These are phyloP conservation scores for Pleurotus tuber-regium DNA, from an alignment of 768 basidiomycete species.

Conservation along the genomic window DNA sequence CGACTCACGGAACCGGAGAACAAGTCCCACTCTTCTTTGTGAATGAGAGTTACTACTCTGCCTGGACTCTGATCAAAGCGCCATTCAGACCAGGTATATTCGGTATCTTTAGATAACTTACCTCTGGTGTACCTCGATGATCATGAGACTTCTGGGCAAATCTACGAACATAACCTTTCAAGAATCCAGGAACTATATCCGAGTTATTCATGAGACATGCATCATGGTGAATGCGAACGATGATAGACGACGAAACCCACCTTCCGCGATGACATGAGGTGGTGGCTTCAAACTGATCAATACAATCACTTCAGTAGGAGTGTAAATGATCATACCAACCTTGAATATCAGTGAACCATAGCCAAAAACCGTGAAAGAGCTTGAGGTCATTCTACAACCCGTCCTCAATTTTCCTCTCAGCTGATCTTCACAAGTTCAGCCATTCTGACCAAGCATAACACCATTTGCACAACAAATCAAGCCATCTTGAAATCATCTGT, in stretches of 20 bases:
- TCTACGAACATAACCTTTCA: constrained; percentile 87
- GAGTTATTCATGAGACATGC: not conserved
- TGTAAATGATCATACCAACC: constrained; percentile 34
- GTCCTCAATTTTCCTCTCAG: too few species aligned
- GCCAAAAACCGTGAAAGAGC: constrained; percentile 88
- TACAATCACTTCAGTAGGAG: not conserved
- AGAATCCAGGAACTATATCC: constrained; percentile 65
- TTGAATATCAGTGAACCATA: constrained; percentile 95
- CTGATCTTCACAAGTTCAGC: too few species aligned
- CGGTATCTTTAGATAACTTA: constrained; percentile 22
- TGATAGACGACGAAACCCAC: constrained; percentile 31
- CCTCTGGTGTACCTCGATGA: constrained; percentile 88
- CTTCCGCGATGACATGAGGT: constrained; percentile 69
- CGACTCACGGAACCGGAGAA: constrained; percentile 63
- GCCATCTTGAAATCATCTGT: too few species aligned
- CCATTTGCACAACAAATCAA: too few species aligned
- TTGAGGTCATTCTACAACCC: too few species aligned
- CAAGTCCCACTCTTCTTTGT: constrained; percentile 83
- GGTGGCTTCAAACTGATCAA: constrained; percentile 55
- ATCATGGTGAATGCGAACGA: not conserved
- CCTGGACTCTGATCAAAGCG: constrained; percentile 92
- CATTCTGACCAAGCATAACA: too few species aligned
- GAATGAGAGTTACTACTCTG: constrained; percentile 85
- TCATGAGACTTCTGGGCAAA: constrained; percentile 93
- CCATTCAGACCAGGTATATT: too few species aligned